Conservation (phyloP, 1,284 basidiomycete species). For the Anthracocystis setariae region DNA sequence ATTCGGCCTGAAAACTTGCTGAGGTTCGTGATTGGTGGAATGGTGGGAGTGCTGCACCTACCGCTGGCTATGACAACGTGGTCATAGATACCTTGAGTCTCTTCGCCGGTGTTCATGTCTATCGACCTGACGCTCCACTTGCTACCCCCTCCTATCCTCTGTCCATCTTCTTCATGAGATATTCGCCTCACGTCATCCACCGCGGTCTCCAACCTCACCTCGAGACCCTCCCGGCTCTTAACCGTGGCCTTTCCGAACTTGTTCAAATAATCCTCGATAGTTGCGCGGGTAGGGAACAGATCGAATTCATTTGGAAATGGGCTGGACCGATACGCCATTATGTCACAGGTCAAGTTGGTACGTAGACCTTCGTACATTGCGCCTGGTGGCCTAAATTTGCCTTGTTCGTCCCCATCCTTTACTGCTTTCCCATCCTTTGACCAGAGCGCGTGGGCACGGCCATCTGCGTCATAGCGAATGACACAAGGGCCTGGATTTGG, state of each 20-base stretch:
- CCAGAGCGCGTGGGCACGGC: conserved; percentile 23
- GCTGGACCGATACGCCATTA: conserved; percentile 67
- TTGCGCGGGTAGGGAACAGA: conserved; percentile 42
- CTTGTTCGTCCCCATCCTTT: conserved; percentile 21
- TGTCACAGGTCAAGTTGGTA: conserved; percentile 63
- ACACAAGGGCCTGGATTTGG: conserved; percentile 36
- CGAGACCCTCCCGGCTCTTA: background rate
- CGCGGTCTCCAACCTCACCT: conserved; percentile 68
- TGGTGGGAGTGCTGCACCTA: conserved; percentile 70
- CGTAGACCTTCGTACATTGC: conserved; percentile 65
- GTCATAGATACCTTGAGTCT: conserved; percentile 33
- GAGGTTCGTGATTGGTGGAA: conserved; percentile 69
- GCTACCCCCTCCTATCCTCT: conserved; percentile 46
- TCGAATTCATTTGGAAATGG: conserved; percentile 46
- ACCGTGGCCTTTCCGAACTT: conserved; percentile 59
- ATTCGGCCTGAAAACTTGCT: conserved; percentile 68
- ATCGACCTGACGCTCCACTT: conserved; percentile 29
- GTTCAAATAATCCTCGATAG: conserved; percentile 69
- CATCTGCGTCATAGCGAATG: conserved; percentile 60
- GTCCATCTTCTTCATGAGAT: background rate
- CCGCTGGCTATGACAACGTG: conserved; percentile 69
- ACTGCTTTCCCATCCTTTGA: background rate
- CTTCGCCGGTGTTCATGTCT: conserved; percentile 1
- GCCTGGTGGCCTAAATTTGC: conserved; percentile 23
- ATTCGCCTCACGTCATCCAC: conserved; percentile 61